Evolutionary conservation across 305 asterid genomes (phyloP).

Genomic region (Fraxinus latifolia): DNA sequence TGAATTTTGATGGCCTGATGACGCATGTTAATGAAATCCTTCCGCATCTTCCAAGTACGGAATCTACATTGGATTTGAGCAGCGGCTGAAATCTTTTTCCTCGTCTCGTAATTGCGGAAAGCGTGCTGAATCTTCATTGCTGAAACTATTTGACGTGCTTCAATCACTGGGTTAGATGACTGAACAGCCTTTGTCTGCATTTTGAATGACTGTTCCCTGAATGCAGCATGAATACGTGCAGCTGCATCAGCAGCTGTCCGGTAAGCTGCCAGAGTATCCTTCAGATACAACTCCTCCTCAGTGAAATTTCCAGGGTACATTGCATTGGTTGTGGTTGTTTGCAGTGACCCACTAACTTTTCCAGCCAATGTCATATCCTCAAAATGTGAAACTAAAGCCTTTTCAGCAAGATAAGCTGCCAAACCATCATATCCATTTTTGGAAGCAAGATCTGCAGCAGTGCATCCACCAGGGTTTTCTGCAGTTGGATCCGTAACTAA

Average conservation of each 20-base stretch:
- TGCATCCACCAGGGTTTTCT: conserved; percentile 71
- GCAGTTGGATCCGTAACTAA: conserved; percentile 89
- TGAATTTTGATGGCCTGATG: conserved; percentile 82
- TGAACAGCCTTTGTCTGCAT: conserved; percentile 47
- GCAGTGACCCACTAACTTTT: conserved; percentile 81
- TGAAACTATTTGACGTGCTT: conserved; percentile 80
- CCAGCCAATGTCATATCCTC: conserved; percentile 91
- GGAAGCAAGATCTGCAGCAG: conserved; percentile 95
- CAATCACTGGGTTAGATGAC: conserved; percentile 64
- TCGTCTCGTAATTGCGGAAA: conserved; percentile 62
- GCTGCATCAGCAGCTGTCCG: conserved; percentile 98
- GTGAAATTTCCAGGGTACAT: conserved; percentile 45
- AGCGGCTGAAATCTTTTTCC: conserved; percentile 76
- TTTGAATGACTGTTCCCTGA: conserved; percentile 77
- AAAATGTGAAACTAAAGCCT: conserved; percentile 80
- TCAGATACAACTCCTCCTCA: conserved; percentile 70
- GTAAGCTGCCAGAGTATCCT: conserved; percentile 87
- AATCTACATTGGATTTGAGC: conserved; percentile 83
- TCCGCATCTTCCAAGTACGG: conserved; percentile 87
- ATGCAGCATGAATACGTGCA: conserved; percentile 91
- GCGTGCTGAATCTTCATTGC: conserved; percentile 99
- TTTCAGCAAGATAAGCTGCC: conserved; percentile 96
- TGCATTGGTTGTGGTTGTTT: conserved; percentile 39
- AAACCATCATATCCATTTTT: conserved; percentile 73
- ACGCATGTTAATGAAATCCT: conserved; percentile 76